Percentiles rank a stretch among this genome's conserved stretches.
Conservation (phyloP, 177 flowering plant genomes). For the Tripterygium wilfordii region DNA sequence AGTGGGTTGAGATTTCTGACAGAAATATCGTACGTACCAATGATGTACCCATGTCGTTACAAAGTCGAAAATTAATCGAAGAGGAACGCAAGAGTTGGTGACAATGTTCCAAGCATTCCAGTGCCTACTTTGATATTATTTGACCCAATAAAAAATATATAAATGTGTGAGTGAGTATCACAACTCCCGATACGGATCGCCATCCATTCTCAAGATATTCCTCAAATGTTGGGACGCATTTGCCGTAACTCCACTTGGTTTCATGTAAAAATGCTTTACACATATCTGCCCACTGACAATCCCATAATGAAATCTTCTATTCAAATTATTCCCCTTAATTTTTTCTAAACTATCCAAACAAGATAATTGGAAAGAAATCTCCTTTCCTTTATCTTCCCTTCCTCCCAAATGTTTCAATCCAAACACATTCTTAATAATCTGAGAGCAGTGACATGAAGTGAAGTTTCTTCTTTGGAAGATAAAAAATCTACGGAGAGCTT, state of each 20-base stretch:
- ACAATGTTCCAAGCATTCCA: conserved; percentile 4
- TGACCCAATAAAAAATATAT: conserved; percentile 6
- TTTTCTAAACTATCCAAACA: too few species aligned
- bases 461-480: background rate
- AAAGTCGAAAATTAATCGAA: conserved; percentile 22
- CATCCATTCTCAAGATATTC: conserved; percentile 27
- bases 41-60: conserved; percentile 28
- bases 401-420: background rate
- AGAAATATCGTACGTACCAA: background rate
- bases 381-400: too few species aligned
- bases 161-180: conserved; percentile 11
- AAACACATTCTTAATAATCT: background rate
- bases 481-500: conserved; percentile 5
- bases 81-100: conserved; percentile 18
- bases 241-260: conserved; percentile 24
- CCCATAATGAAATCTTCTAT: too few species aligned
- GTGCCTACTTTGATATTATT: conserved; percentile 7
- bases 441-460: conserved; percentile 26
- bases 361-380: too few species aligned
- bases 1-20: too few species aligned
- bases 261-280: conserved; percentile 31
- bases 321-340: too few species aligned
- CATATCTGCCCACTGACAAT: conserved; percentile 34
- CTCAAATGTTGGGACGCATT: conserved; percentile 12
- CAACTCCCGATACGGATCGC: conserved; percentile 11